Evolutionary conservation across 2,329 filamentous ascomycete species (phyloP).

Genomic region (Sarocladium kiliense): DNA sequence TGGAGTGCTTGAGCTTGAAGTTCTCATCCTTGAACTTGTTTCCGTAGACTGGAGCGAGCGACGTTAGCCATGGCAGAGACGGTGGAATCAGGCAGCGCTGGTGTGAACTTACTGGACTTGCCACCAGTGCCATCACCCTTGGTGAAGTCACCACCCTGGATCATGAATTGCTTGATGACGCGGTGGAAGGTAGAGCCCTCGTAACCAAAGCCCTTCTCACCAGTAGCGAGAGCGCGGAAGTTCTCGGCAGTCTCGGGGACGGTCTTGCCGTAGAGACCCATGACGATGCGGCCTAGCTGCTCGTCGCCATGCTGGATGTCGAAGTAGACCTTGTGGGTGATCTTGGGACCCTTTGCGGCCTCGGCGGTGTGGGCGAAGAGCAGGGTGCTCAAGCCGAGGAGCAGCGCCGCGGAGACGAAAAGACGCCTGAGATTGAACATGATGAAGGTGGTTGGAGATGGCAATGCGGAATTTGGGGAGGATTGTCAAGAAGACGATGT

Average conservation of each 20-base stretch:
- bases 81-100: not conserved
- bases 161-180: conserved; percentile 89
- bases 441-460: conserved; percentile 23
- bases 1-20: conserved; percentile 92
- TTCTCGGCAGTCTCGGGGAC: conserved; percentile 71
- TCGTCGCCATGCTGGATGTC: conserved; percentile 75
- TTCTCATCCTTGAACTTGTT: conserved; percentile 83
- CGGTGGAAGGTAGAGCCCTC: conserved; percentile 81
- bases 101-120: conserved; percentile 64
- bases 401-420: conserved; percentile 66
- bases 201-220: conserved; percentile 83
- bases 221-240: conserved; percentile 75
- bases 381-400: conserved; percentile 69
- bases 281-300: conserved; percentile 67
- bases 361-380: conserved; percentile 71
- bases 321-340: conserved; percentile 93
- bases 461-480: conserved; percentile 7
- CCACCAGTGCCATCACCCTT: conserved; percentile 76
- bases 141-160: conserved; percentile 87
- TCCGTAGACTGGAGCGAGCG: conserved; percentile 61
- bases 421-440: conserved; percentile 75
- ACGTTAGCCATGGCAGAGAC: not conserved
- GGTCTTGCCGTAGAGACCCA: conserved; percentile 84
- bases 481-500: not conserved
- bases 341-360: conserved; percentile 83